Conservation (phyloP, 306 rosid species). For the Cajanus cajan region DNA sequence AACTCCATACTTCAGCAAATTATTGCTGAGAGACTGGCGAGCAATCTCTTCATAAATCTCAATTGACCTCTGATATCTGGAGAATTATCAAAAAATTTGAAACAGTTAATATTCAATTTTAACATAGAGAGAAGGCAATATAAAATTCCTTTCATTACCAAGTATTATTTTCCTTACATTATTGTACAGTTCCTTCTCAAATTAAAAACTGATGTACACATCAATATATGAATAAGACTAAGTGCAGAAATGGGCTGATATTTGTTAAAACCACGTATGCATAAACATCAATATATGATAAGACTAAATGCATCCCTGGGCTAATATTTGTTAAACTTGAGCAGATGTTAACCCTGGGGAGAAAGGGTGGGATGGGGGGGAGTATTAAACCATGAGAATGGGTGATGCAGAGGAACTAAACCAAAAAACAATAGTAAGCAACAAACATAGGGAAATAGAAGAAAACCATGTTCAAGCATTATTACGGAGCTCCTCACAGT, state of each 20-base stretch:
- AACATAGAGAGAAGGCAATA: not conserved
- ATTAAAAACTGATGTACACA: not conserved
- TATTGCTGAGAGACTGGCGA: conserved; percentile 81
- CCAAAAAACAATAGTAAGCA: not conserved
- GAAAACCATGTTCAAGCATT: not conserved
- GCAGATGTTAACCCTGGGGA: not conserved
- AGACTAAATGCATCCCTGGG: not conserved
- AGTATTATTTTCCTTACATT: not conserved
- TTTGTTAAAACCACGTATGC: not conserved
- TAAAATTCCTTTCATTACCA: not conserved
- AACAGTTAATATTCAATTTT: conserved; percentile 4
- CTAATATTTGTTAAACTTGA: not conserved
- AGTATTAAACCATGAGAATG: not conserved
- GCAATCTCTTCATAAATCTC: conserved; percentile 88
- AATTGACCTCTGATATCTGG: conserved; percentile 76
- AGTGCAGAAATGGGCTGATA: not conserved
- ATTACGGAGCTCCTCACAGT: not conserved
- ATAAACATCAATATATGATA: not conserved
- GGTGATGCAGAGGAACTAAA: not conserved
- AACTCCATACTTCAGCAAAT: conserved; percentile 91
- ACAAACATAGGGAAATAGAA: not conserved
- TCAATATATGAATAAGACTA: conserved; percentile 4
- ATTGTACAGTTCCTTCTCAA: not conserved
- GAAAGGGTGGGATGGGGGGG: too few relatives aligned
- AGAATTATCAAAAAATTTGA: conserved; percentile 9